Conservation (phyloP, 164 flowering plant species). For the Vitis cinerea region DNA sequence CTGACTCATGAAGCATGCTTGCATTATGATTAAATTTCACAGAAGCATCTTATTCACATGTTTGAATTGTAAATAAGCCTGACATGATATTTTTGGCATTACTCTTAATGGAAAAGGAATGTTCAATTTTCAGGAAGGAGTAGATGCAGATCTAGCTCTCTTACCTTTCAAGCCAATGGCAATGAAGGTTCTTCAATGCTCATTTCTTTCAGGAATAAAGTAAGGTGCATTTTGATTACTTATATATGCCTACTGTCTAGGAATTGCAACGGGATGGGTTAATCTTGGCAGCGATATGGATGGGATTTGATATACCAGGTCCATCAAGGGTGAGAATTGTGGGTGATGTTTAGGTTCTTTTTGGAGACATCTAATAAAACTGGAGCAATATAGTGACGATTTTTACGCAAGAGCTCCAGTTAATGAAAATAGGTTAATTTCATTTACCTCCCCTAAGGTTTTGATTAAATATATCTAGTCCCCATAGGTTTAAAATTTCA, state of each 20-base stretch:
- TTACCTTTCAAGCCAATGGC: conserved; percentile 74
- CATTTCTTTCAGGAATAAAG: conserved; percentile 83
- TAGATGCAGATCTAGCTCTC: conserved; percentile 57
- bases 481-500: too few relatives aligned
- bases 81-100: neutral
- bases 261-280: too few relatives aligned
- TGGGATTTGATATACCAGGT: too few relatives aligned
- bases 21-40: neutral
- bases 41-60: neutral
- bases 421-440: too few relatives aligned
- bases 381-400: neutral
- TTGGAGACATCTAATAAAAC: too few relatives aligned
- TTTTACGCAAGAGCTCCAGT: neutral
- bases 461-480: too few relatives aligned
- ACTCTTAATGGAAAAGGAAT: neutral
- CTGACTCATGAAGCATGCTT: neutral
- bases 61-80: neutral
- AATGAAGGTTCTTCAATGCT: conserved; percentile 85
- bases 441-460: too few relatives aligned
- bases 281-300: too few relatives aligned
- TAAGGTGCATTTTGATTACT: conserved; percentile 23
- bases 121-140: conserved; percentile 47
- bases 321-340: too few relatives aligned
- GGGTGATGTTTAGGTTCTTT: too few relatives aligned
- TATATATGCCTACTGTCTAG: too few relatives aligned